Evolutionary conservation across 371 early-diverging fungal species (phyloP).

Genomic region (Dinochytrium kinnereticum): DNA sequence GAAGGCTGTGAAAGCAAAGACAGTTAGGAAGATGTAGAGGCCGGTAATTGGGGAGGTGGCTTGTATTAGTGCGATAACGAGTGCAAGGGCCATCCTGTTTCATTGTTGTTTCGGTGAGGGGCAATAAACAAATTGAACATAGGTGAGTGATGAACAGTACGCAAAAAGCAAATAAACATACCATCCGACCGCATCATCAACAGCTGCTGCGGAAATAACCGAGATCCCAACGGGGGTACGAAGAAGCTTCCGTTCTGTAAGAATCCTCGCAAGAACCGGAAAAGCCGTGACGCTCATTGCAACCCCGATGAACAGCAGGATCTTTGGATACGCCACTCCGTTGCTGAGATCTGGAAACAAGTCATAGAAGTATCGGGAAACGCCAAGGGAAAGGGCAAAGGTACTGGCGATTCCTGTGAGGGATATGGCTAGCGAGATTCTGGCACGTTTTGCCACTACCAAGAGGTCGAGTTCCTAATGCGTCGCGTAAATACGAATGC

Average conservation of each 20-base stretch:
- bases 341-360: conserved; percentile 3
- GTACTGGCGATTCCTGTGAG: conserved; percentile 47
- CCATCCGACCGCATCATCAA: conserved; percentile 71
- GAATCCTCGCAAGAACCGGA: conserved; percentile 85
- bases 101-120: conserved; percentile 64
- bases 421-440: conserved; percentile 16
- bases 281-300: conserved; percentile 89
- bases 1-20: conserved; percentile 22
- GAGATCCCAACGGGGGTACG: conserved; percentile 78
- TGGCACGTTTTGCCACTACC: conserved; percentile 15
- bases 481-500: conserved; percentile 18
- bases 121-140: too few relatives aligned
- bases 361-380: conserved; percentile 35
- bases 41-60: conserved; percentile 15
- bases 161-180: background rate
- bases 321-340: conserved; percentile 43
- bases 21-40: conserved; percentile 28
- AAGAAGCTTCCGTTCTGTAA: conserved; percentile 79
- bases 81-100: conserved; percentile 65
- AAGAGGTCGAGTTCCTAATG: conserved; percentile 4
- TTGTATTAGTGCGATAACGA: conserved; percentile 27
- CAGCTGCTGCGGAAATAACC: conserved; percentile 82
- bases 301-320: conserved; percentile 82
- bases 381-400: conserved; percentile 77
- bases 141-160: too few relatives aligned